Percentiles rank a stretch among this genome's conserved stretches.
phyloP scores from a whole-genome alignment of 1,284 basidiomycete genomes.

The Gomphus bonarii region DNA sequence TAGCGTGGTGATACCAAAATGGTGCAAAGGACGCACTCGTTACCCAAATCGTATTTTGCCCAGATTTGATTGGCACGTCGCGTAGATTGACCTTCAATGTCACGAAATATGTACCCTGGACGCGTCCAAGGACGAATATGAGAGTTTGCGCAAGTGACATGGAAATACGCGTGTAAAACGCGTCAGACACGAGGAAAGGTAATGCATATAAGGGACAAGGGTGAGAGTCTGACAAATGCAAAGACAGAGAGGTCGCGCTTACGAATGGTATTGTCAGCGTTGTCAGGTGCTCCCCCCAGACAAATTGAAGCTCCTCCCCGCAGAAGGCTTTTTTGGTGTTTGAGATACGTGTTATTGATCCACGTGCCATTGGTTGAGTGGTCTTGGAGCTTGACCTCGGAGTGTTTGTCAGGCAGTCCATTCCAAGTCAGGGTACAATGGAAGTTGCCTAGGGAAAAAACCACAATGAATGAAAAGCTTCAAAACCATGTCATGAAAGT shows the following conservation, averaged over 20 bases:
- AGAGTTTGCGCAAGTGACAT: background rate
- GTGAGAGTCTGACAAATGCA: background rate
- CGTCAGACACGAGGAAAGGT: background rate
- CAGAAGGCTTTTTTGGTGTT: background rate
- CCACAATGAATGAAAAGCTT: conserved; percentile 12
- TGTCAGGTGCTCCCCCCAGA: background rate
- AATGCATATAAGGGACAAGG: background rate
- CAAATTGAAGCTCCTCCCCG: background rate
- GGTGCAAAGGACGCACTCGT: conserved; percentile 26
- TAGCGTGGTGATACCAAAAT: background rate
- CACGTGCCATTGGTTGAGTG: conserved; percentile 79
- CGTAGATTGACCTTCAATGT: conserved; percentile 38
- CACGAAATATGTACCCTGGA: conserved; percentile 40
- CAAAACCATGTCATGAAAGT: conserved; percentile 1
- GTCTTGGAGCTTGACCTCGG: conserved; percentile 60
- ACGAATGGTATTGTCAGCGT: background rate
- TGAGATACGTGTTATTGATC: conserved; percentile 36
- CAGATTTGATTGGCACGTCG: conserved; percentile 36
- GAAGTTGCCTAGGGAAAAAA: conserved; percentile 40
- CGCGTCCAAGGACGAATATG: background rate
- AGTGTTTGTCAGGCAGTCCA: conserved; percentile 37
- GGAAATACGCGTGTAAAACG: conserved; percentile 19
- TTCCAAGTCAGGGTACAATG: conserved; percentile 63
- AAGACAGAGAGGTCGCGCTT: background rate
- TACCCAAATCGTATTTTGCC: conserved; percentile 50